Percentiles rank a stretch among this genome's conserved stretches.
phyloP scores from a whole-genome alignment of 2,329 filamentous ascomycete genomes.

The Fusarium austroafricanum region DNA sequence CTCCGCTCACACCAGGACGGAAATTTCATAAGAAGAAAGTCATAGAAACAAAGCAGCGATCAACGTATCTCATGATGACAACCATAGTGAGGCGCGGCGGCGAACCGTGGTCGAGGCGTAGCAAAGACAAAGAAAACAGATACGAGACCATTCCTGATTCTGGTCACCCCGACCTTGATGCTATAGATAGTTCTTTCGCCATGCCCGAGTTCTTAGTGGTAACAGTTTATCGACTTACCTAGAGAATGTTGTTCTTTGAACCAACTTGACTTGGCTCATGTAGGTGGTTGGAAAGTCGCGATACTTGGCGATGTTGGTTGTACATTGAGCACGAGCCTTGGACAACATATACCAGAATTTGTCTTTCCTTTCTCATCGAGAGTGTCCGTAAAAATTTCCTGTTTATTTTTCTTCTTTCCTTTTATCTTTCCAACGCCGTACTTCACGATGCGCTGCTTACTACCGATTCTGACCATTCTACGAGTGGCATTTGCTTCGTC shows the following conservation, averaged over 20 bases:
- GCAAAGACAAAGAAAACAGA: constrained; percentile 5
- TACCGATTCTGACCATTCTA: background rate
- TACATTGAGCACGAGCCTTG: background rate
- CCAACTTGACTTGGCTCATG: background rate
- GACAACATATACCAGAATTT: background rate
- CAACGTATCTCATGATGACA: background rate
- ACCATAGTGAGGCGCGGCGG: background rate
- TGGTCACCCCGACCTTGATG: background rate
- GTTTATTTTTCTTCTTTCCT: background rate
- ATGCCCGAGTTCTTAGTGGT: background rate
- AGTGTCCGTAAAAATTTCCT: no score
- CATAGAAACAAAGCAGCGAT: background rate
- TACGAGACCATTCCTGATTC: background rate
- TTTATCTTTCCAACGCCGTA: background rate
- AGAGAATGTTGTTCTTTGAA: background rate
- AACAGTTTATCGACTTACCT: no score
- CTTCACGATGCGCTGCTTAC: constrained; percentile 10
- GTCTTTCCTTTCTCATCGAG: background rate
- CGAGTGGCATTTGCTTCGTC: background rate
- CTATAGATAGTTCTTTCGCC: background rate
- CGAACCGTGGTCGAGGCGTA: constrained; percentile 1
- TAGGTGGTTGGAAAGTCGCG: background rate
- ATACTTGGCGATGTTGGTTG: background rate
- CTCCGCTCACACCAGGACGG: constrained; percentile 17
- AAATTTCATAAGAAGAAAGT: constrained; percentile 2